These are phyloP conservation scores for Cryptosporidium andersoni DNA, from an alignment of 169 alveolate genomes.

Conservation along the genomic window DNA sequence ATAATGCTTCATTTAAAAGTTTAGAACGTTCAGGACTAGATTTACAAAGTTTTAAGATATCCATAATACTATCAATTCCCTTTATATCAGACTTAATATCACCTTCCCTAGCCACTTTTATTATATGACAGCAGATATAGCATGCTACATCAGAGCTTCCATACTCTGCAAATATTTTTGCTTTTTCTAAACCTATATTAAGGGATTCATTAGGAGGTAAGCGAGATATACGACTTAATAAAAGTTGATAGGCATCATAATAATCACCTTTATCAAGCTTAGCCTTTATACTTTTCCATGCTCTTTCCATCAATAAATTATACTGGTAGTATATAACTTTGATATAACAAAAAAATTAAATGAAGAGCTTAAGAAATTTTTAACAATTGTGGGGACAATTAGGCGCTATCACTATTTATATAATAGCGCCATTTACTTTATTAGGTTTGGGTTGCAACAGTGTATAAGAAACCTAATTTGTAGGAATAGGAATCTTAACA, in stretches of 20 bases:
- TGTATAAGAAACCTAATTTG: too few relatives aligned
- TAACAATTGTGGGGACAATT: too few relatives aligned
- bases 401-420: too few relatives aligned
- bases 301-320: conserved; percentile 19
- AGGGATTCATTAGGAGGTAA: conserved; percentile 20
- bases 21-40: conserved; percentile 20
- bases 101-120: conserved; percentile 51
- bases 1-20: conserved; percentile 27
- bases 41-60: conserved; percentile 3
- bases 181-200: conserved; percentile 50
- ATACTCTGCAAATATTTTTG: conserved; percentile 36
- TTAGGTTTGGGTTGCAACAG: too few relatives aligned
- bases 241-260: conserved; percentile 50
- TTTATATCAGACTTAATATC: neutral
- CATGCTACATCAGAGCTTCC: conserved; percentile 57
- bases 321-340: neutral
- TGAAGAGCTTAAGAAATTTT: neutral
- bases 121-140: conserved; percentile 15
- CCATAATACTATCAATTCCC: conserved; percentile 20
- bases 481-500: too few relatives aligned
- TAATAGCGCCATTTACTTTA: too few relatives aligned
- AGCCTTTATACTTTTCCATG: conserved; percentile 22
- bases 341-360: neutral
- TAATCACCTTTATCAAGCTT: conserved; percentile 53
- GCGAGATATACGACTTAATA: conserved; percentile 22